A percentile compares a stretch with the other conserved stretches of the same genome.
phyloP scores from a whole-genome alignment of 345 rosid genomes.

The Populus tremula region DNA sequence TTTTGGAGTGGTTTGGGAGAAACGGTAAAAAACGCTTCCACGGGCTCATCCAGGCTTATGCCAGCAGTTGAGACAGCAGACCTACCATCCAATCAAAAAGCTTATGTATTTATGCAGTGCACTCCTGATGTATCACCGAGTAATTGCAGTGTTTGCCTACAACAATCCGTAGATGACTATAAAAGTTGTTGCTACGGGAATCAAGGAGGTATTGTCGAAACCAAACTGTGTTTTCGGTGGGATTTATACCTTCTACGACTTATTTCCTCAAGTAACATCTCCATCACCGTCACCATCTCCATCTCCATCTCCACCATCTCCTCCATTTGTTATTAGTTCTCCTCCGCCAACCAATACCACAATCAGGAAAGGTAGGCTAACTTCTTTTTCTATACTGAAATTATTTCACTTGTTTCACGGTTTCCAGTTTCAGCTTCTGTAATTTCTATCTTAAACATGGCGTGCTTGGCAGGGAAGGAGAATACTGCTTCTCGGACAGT shows the following conservation, averaged over 20 bases:
- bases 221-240: constrained; percentile 30
- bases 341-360: too few species aligned
- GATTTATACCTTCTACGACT: constrained; percentile 10
- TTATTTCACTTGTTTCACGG: too few species aligned
- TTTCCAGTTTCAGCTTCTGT: too few species aligned
- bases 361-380: too few species aligned
- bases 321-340: too few species aligned
- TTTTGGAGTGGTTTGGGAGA: constrained; percentile 13
- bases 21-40: constrained; percentile 18
- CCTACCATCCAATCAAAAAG: background rate
- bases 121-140: constrained; percentile 23
- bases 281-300: background rate
- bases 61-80: constrained; percentile 11
- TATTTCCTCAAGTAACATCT: background rate
- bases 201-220: constrained; percentile 26
- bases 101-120: constrained; percentile 31
- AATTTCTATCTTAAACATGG: too few species aligned
- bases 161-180: background rate
- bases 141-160: constrained; percentile 24
- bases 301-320: too few species aligned
- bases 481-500: too few species aligned
- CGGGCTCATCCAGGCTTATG: constrained; percentile 2
- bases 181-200: constrained; percentile 23
- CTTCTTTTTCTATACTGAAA: too few species aligned
- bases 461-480: too few species aligned